Conservation (phyloP, 2,329 filamentous ascomycete genomes). For the Ceratocystis diversiconidia region DNA sequence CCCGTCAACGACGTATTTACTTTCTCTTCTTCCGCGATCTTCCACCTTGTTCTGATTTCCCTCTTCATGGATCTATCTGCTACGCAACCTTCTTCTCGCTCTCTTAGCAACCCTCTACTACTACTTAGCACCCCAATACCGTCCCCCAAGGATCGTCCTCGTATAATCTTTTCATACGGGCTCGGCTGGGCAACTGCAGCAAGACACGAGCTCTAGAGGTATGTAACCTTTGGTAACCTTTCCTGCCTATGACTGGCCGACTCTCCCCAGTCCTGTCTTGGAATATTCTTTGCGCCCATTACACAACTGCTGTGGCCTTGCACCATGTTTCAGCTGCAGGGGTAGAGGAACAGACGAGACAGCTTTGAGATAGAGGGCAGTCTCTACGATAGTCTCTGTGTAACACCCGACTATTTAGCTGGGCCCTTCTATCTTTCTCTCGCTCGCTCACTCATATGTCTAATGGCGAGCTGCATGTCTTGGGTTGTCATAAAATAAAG, state of each 20-base stretch:
- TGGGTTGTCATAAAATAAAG: not conserved
- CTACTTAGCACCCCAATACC: not conserved
- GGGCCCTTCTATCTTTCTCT: not conserved
- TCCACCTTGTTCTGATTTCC: not conserved
- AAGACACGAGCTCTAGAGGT: conserved; percentile 5
- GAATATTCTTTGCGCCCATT: conserved; percentile 3
- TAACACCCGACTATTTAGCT: not conserved
- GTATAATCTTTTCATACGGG: not conserved
- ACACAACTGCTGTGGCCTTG: not conserved
- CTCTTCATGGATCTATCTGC: not conserved
- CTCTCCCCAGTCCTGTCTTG: not conserved
- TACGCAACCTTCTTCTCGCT: not conserved
- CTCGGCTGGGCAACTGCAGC: not conserved
- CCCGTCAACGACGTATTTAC: not conserved
- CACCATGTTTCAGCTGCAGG: conserved; percentile 11
- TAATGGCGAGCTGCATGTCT: conserved; percentile 5
- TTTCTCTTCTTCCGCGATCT: not conserved
- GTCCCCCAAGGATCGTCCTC: not conserved
- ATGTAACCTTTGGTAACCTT: not conserved
- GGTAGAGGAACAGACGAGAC: conserved; percentile 3
- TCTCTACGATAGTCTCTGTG: not conserved
- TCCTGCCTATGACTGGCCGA: not conserved
- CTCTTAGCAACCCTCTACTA: not conserved
- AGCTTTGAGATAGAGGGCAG: not conserved
- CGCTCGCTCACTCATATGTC: not conserved